phyloP scores from a whole-genome alignment of 1,284 basidiomycete genomes.

The Mycena citricolor region DNA sequence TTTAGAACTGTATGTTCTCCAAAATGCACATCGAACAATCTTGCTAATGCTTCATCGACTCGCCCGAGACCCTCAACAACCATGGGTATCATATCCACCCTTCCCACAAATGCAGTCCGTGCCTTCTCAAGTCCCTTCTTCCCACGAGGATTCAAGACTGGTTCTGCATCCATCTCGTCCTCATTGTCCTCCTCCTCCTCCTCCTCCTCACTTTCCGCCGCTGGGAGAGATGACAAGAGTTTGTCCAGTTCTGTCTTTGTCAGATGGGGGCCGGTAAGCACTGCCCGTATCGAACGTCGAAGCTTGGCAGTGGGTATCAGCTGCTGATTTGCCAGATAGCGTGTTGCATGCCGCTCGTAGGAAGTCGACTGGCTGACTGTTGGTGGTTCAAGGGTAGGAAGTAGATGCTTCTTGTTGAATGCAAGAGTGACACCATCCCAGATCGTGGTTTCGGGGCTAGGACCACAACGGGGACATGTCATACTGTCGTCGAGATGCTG shows the following conservation, averaged over 20 bases:
- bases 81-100: not conserved
- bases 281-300: conserved; percentile 1
- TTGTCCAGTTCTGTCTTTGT: not conserved
- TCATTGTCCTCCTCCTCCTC: not conserved
- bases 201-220: not conserved
- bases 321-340: conserved; percentile 10
- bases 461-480: conserved; percentile 26
- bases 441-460: conserved; percentile 25
- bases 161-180: not conserved
- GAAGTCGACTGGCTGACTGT: conserved; percentile 20
- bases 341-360: not conserved
- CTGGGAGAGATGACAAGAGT: not conserved
- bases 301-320: not conserved
- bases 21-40: not conserved
- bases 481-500: conserved; percentile 25
- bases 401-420: conserved; percentile 27
- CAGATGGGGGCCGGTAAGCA: conserved; percentile 8
- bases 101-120: not conserved
- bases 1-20: not conserved
- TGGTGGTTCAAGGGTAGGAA: conserved; percentile 25
- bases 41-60: not conserved
- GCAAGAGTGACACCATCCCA: conserved; percentile 31
- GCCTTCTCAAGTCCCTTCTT: not conserved
- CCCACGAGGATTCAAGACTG: not conserved
- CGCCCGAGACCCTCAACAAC: not conserved